Conservation (phyloP, 495 filamentous ascomycete genomes). For the Neurospora sp. region DNA sequence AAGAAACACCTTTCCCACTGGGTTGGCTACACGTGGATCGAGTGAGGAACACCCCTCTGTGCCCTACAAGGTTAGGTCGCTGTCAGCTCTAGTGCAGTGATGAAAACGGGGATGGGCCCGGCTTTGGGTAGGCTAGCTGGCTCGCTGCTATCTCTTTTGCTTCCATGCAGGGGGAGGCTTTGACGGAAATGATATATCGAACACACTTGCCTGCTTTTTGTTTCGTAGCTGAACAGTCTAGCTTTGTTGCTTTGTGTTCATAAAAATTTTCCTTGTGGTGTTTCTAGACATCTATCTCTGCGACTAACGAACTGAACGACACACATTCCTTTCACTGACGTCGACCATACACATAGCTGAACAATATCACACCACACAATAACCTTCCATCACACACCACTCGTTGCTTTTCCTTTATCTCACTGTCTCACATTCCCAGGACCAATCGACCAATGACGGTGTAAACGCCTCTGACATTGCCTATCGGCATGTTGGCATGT, state of each 20-base stretch:
- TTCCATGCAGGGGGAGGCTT: background rate
- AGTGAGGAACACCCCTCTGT: background rate
- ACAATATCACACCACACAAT: background rate
- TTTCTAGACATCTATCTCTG: background rate
- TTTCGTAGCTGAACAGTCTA: background rate
- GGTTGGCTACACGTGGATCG: background rate
- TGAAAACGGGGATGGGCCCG: background rate
- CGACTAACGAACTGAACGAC: background rate
- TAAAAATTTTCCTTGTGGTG: background rate
- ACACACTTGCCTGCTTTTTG: background rate
- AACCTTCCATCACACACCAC: background rate
- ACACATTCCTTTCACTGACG: background rate
- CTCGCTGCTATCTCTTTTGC: background rate
- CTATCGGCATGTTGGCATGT: background rate
- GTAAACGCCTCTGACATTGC: background rate
- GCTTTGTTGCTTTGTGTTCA: background rate
- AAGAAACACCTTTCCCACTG: background rate
- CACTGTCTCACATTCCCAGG: background rate
- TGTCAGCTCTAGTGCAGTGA: background rate
- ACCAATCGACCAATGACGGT: background rate
- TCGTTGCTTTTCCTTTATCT: background rate
- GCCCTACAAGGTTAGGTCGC: background rate
- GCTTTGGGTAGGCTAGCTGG: background rate
- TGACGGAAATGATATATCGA: background rate
- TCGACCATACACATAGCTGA: background rate